Evolutionary conservation across 345 rosid species (phyloP).

Genomic region (Moricandia arvensis): DNA sequence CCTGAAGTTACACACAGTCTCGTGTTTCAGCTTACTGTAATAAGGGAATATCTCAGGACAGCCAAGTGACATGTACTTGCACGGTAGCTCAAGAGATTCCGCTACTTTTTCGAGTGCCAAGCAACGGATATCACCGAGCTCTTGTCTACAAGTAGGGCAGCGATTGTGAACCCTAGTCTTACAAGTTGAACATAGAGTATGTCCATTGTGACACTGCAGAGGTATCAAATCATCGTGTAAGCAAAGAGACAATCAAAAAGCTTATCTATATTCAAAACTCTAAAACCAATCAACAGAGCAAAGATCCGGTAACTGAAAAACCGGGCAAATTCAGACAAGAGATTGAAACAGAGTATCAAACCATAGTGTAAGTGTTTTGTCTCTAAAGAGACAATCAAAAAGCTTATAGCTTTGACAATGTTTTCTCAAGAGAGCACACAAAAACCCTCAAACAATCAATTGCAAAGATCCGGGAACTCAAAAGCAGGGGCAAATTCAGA

Average conservation of each 20-base stretch:
- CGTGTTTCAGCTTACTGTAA: constrained; percentile 92
- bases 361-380: neutral
- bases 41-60: constrained; percentile 93
- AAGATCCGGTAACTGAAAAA: neutral
- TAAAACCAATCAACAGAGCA: neutral
- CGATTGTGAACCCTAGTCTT: constrained; percentile 86
- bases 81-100: constrained; percentile 87
- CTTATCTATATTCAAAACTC: neutral
- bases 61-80: constrained; percentile 76
- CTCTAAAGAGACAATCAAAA: neutral
- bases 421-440: neutral
- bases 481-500: neutral
- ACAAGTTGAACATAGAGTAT: constrained; percentile 92
- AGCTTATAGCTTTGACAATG: neutral
- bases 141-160: constrained; percentile 96
- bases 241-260: neutral
- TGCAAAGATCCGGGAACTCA: constrained; percentile 2
- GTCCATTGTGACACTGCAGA: constrained; percentile 95
- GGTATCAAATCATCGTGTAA: constrained; percentile 4
- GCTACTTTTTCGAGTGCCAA: constrained; percentile 92
- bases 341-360: neutral
- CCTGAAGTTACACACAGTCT: constrained; percentile 80
- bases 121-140: constrained; percentile 97
- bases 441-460: neutral
- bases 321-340: neutral